phyloP scores from a whole-genome alignment of 2,329 filamentous ascomycete species.

The Paecilomyces variotii region DNA sequence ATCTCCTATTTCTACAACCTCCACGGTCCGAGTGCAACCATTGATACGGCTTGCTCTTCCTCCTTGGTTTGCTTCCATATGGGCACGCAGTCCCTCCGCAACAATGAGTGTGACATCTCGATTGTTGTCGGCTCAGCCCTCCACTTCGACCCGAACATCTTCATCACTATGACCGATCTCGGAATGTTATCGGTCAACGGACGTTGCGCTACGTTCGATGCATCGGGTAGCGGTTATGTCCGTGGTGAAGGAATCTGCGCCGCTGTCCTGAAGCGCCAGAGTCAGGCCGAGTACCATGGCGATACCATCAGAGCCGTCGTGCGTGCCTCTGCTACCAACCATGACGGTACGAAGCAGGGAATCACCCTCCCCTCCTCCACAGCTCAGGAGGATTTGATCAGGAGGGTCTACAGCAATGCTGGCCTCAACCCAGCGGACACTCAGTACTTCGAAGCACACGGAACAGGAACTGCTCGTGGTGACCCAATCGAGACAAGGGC shows the following conservation, averaged over 20 bases:
- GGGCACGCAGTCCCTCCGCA: constrained; percentile 9
- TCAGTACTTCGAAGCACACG: constrained; percentile 32
- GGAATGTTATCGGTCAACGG: constrained; percentile 42
- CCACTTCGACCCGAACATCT: constrained; percentile 11
- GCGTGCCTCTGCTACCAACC: constrained; percentile 15
- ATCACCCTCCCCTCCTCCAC: constrained; percentile 14
- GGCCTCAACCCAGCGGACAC: constrained; percentile 17
- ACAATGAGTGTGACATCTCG: constrained; percentile 10
- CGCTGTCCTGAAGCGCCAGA: constrained; percentile 42
- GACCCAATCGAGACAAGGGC: constrained; percentile 13
- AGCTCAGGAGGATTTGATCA: constrained; percentile 28
- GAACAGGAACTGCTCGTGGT: constrained; percentile 20
- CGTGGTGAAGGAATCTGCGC: constrained; percentile 42
- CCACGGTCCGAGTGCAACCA: constrained; percentile 27
- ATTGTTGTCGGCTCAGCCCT: constrained; percentile 13
- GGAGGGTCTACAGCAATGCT: constrained; percentile 22
- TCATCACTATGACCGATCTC: constrained; percentile 11
- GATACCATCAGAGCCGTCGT: constrained; percentile 30
- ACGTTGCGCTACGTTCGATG: constrained; percentile 38
- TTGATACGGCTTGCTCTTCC: constrained; percentile 37
- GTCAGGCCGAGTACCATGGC: constrained; percentile 35
- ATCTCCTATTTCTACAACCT: constrained; percentile 29
- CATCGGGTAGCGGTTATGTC: constrained; percentile 36
- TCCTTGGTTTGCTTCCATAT: constrained; percentile 19
- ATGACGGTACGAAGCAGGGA: constrained; percentile 15